Evolutionary conservation across 345 rosid genomes (phyloP).

Genomic region (Lenwebbia sp.): DNA sequence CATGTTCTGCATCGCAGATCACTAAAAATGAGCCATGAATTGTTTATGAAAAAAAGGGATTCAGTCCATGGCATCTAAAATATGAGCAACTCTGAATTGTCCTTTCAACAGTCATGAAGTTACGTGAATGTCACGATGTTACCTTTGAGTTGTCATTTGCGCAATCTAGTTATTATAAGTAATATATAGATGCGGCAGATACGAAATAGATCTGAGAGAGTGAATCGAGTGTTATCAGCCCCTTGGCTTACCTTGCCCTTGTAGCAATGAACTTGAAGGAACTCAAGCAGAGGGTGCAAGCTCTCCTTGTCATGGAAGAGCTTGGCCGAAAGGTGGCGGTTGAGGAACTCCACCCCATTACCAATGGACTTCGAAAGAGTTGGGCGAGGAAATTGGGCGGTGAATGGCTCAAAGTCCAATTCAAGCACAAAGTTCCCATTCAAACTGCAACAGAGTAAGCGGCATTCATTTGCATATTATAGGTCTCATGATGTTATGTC

Average conservation of each 20-base stretch:
- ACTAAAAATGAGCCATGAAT: not conserved
- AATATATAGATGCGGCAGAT: not conserved
- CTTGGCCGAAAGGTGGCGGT: slow-evolving; percentile 72
- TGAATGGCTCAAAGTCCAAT: slow-evolving; percentile 93
- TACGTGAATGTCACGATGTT: not conserved
- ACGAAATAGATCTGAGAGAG: not conserved
- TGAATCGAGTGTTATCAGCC: not conserved
- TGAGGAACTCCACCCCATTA: slow-evolving; percentile 94
- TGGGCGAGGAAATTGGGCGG: slow-evolving; percentile 82
- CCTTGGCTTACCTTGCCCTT: slow-evolving; percentile 30
- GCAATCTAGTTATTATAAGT: not conserved
- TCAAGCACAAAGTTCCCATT: slow-evolving; percentile 84
- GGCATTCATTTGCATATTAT: not conserved
- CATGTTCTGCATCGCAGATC: slow-evolving; percentile 38
- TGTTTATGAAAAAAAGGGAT: not conserved
- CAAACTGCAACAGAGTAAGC: slow-evolving; percentile 21
- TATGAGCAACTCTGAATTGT: not conserved
- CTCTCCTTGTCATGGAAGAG: slow-evolving; percentile 51
- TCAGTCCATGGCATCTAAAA: not conserved
- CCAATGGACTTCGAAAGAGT: slow-evolving; percentile 84
- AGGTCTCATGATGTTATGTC: not conserved
- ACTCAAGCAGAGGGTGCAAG: slow-evolving; percentile 39
- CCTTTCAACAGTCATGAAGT: not conserved
- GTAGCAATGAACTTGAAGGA: slow-evolving; percentile 38
- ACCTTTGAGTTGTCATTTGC: not conserved